These are phyloP conservation scores for Microbotryomycetes sp. DNA, from an alignment of 1,284 basidiomycete species.

Conservation along the genomic window DNA sequence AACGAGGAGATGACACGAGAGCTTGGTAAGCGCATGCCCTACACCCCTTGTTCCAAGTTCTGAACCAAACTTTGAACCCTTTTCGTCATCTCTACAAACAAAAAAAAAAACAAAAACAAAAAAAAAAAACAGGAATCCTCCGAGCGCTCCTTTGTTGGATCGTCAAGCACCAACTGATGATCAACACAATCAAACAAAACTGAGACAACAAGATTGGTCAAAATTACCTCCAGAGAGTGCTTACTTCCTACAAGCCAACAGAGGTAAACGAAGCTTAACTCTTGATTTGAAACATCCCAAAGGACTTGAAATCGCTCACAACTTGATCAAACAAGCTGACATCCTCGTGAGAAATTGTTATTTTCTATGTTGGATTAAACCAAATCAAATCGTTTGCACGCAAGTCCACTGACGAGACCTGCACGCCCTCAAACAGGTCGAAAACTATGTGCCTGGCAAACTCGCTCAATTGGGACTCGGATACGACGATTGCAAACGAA, in stretches of 20 bases:
- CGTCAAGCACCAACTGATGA: conserved; percentile 55
- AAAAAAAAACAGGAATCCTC: conserved; percentile 58
- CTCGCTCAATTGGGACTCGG: conserved; percentile 76
- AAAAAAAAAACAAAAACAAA: neutral
- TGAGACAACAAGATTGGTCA: conserved; percentile 49
- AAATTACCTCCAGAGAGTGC: conserved; percentile 77
- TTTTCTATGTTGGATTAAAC: neutral
- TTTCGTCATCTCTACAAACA: neutral
- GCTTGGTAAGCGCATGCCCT: conserved; percentile 41
- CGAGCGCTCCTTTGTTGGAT: conserved; percentile 28
- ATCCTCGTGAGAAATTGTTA: conserved; percentile 55
- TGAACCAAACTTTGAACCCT: neutral
- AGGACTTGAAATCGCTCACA: conserved; percentile 69
- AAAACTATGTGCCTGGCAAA: conserved; percentile 69
- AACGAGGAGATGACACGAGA: conserved; percentile 82
- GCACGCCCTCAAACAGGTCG: conserved; percentile 38
- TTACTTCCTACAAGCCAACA: conserved; percentile 83
- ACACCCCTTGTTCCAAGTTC: conserved; percentile 1
- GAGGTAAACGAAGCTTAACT: conserved; percentile 54
- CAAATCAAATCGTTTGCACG: conserved; percentile 15
- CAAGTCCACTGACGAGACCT: neutral
- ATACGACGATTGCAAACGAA: conserved; percentile 69
- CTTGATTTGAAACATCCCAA: conserved; percentile 75
- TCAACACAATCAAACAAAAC: conserved; percentile 42
- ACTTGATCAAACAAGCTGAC: conserved; percentile 68